Percentiles rank a stretch among this genome's conserved stretches.
Conservation (phyloP, 2,329 filamentous ascomycete genomes). For the Aspergillus vadensis region DNA sequence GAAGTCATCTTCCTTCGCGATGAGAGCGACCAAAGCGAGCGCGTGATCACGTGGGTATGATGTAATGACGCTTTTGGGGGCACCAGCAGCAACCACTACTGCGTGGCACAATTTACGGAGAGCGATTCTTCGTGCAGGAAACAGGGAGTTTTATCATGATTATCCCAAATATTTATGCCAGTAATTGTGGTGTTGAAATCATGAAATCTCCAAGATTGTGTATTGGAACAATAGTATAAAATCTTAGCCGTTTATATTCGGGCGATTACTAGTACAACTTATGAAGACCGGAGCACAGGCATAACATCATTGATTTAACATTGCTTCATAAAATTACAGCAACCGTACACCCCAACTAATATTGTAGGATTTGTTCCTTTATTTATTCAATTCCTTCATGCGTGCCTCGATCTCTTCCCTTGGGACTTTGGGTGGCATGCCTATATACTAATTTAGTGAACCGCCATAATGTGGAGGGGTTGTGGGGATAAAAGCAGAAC, state of each 20-base stretch:
- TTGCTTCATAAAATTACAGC: too few species aligned
- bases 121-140: too few species aligned
- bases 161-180: too few species aligned
- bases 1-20: conserved; percentile 16
- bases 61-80: conserved; percentile 14
- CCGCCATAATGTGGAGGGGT: not conserved
- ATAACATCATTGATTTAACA: not conserved
- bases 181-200: too few species aligned
- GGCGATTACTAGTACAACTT: not conserved
- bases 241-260: too few species aligned
- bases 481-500: not conserved
- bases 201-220: too few species aligned
- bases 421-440: conserved; percentile 47
- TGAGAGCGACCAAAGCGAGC: conserved; percentile 14
- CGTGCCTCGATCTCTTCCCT: conserved; percentile 69
- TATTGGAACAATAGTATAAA: too few species aligned
- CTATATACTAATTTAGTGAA: conserved; percentile 22
- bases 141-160: too few species aligned
- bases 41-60: conserved; percentile 28
- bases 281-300: not conserved
- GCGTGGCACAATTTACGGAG: not conserved
- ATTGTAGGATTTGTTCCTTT: conserved; percentile 8
- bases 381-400: conserved; percentile 67
- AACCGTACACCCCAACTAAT: not conserved
- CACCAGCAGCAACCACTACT: not conserved